Percentiles rank a stretch among this genome's conserved stretches.
These are phyloP conservation scores for Beta corolliflora DNA, from an alignment of 179 eudicot genomes.

Conservation along the genomic window DNA sequence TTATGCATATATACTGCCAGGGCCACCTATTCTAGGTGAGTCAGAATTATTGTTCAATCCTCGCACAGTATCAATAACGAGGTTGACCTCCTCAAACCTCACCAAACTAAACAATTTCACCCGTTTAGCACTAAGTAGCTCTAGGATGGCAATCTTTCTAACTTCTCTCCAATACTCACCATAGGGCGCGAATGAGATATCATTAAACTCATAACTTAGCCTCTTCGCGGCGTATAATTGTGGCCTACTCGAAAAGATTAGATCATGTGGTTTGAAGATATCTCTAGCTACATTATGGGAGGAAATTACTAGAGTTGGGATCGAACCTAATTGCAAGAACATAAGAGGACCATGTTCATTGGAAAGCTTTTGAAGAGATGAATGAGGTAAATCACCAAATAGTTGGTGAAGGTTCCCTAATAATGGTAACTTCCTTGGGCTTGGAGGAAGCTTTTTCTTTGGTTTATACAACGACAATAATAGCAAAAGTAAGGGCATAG, in stretches of 20 bases:
- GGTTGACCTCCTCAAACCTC: slow-evolving; percentile 42
- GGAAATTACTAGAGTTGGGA: slow-evolving; percentile 55
- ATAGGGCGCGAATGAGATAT: slow-evolving; percentile 42
- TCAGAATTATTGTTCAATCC: too few relatives aligned
- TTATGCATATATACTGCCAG: too few relatives aligned
- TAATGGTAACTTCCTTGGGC: slow-evolving; percentile 55
- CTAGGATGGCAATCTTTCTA: slow-evolving; percentile 39
- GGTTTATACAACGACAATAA: not conserved
- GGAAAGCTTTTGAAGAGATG: slow-evolving; percentile 36
- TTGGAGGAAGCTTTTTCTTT: slow-evolving; percentile 40
- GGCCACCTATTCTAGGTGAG: too few relatives aligned
- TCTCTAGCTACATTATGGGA: slow-evolving; percentile 40
- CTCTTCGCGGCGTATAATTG: slow-evolving; percentile 27
- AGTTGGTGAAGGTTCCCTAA: slow-evolving; percentile 60
- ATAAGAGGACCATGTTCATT: slow-evolving; percentile 46
- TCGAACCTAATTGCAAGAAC: slow-evolving; percentile 51
- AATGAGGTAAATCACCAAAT: slow-evolving; percentile 37
- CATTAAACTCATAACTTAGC: slow-evolving; percentile 31
- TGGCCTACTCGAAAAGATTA: slow-evolving; percentile 46
- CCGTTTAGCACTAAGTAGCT: slow-evolving; percentile 42
- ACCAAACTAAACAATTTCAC: slow-evolving; percentile 40
- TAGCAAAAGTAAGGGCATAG: not conserved
- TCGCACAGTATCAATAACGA: slow-evolving; percentile 30
- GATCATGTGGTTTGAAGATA: slow-evolving; percentile 45
- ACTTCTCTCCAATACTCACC: slow-evolving; percentile 54